Conservation (phyloP, 257 asterid species). For the Dorcoceras hygrometricum region DNA sequence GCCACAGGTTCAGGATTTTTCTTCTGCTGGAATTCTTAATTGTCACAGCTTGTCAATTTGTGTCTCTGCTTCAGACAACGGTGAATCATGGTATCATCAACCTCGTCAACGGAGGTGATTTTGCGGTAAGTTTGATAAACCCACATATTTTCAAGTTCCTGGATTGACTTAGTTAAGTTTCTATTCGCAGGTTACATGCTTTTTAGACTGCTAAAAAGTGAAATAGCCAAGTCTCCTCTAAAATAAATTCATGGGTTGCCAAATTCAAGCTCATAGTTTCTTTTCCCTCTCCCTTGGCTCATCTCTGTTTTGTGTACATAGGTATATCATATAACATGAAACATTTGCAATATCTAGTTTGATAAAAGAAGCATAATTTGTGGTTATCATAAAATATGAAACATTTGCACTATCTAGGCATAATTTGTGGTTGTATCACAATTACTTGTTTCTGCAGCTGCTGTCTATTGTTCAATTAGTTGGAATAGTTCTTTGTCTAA, state of each 20-base stretch:
- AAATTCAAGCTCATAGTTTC: neutral
- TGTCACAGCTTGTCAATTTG: constrained; percentile 65
- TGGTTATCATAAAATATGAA: neutral
- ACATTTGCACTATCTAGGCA: neutral
- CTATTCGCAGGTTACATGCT: neutral
- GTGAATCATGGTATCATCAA: constrained; percentile 64
- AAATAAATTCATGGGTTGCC: neutral
- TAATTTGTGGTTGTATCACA: constrained; percentile 10
- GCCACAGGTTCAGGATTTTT: constrained; percentile 76
- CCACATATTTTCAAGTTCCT: neutral
- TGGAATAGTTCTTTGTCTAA: constrained; percentile 72
- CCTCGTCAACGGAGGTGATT: constrained; percentile 77
- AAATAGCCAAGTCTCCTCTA: neutral
- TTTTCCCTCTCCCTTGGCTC: neutral
- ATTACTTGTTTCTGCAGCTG: constrained; percentile 41
- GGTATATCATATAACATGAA: neutral
- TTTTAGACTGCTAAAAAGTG: neutral
- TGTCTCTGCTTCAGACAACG: constrained; percentile 62
- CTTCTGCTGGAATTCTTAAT: constrained; percentile 70
- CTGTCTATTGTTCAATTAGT: constrained; percentile 63
- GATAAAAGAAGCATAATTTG: neutral
- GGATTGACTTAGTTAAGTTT: neutral
- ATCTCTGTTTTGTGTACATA: neutral
- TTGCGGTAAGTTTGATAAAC: constrained; percentile 42
- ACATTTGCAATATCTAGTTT: neutral